Conservation (phyloP, 305 asterid genomes). For the Ilex paraguariensis region DNA sequence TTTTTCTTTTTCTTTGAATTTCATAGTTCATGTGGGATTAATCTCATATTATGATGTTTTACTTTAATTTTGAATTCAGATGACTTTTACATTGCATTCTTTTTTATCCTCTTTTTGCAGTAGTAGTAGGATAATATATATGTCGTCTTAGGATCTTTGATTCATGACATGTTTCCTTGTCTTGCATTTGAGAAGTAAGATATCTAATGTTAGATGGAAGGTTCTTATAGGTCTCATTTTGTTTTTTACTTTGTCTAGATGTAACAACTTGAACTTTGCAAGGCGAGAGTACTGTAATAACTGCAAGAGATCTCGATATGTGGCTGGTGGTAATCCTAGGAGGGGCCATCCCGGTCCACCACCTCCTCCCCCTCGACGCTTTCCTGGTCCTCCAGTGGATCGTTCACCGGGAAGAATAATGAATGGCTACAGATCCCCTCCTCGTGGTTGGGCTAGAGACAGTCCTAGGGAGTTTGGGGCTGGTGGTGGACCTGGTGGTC, state of each 20-base stretch:
- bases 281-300: slow-evolving; percentile 84
- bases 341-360: slow-evolving; percentile 55
- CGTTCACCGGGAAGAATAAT: slow-evolving; percentile 54
- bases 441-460: slow-evolving; percentile 71
- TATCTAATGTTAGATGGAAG: not conserved
- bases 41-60: too few species aligned
- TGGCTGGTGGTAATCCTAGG: slow-evolving; percentile 25
- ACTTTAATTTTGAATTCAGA: too few species aligned
- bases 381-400: slow-evolving; percentile 42
- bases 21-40: too few species aligned
- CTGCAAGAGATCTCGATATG: slow-evolving; percentile 72
- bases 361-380: slow-evolving; percentile 43
- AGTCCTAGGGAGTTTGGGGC: slow-evolving; percentile 60
- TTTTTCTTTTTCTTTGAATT: too few species aligned
- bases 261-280: slow-evolving; percentile 87
- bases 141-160: too few species aligned
- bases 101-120: too few species aligned
- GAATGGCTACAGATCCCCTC: slow-evolving; percentile 64
- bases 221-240: not conserved
- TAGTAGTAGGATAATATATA: too few species aligned
- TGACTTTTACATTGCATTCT: too few species aligned
- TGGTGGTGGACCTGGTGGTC: slow-evolving; percentile 45
- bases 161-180: too few species aligned
- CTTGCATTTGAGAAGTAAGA: too few species aligned
- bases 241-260: slow-evolving; percentile 26